Evolutionary conservation across 2,329 filamentous ascomycete genomes (phyloP), one percentile per base, ranked within the genome.

Genomic region (Diaporthe ilicicola): DNA sequence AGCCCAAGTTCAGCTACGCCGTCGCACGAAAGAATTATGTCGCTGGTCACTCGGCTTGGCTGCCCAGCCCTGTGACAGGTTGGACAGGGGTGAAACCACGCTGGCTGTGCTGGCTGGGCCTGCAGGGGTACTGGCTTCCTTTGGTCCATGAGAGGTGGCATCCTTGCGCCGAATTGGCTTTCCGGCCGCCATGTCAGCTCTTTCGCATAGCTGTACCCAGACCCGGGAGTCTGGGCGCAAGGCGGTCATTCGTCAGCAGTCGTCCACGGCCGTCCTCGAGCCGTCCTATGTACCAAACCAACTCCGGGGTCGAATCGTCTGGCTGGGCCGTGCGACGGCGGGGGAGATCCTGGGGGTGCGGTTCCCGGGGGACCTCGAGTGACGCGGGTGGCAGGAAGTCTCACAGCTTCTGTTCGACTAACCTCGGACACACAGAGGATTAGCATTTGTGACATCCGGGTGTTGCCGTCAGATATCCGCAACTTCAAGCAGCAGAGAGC

Each of bases 151-250:
- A 46, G 22, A n/a, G 56, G 24, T 53, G 39, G 56, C 56, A 55
- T 44, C 67, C 67, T 44, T 69, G 56, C 15, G 34, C 34, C 44
- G 34, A 62, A 34, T 54, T 39, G 46, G 56, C 56, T 34, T 32
- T 62, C 54, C 22, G n/a, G 46, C 32, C 17, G 46, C 44, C 17
- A 42, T 5, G 39, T 64, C 37, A 53, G 59, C 67, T 53, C 56
- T 27, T 48, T 42, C 42, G 59, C 44, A n/a, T n/a, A 62, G 55
- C 46, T 61, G 32, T 32, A 34, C 10, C 50, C 69, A 53, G 62
- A 70, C 62, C 69, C 64, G 64, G 69, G 44, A 54, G 53, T 68
- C 69, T 70, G 64, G 64, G 62, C 69, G 64, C 54, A 68, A 37
- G 44, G 24, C 27, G 51, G 32, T 67, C 54, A 67, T 67, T 59